Conservation (phyloP, 2,329 filamentous ascomycete species). For the Colletotrichum camelliae region DNA sequence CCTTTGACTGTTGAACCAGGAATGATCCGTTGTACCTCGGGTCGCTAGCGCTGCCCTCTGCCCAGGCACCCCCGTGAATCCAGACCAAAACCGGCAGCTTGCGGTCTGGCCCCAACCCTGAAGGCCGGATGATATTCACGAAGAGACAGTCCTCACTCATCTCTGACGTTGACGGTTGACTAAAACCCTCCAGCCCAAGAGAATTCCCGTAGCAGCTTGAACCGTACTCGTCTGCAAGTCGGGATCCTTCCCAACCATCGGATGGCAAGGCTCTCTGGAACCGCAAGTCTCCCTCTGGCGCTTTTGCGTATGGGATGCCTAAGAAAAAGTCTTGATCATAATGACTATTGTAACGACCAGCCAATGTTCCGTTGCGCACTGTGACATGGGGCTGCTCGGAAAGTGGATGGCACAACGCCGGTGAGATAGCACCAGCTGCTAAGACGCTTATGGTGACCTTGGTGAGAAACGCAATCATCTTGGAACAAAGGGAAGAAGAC, state of each 20-base stretch:
- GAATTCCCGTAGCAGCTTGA: slow-evolving; percentile 47
- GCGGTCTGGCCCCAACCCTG: not conserved
- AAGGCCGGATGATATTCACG: slow-evolving; percentile 28
- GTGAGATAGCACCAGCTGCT: not conserved
- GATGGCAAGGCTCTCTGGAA: slow-evolving; percentile 32
- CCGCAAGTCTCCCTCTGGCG: not conserved
- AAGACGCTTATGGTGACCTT: not conserved
- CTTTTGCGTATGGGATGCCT: slow-evolving; percentile 54
- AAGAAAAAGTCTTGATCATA: slow-evolving; percentile 44
- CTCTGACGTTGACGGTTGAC: not conserved
- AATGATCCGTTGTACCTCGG: slow-evolving; percentile 64
- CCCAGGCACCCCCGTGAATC: slow-evolving; percentile 43
- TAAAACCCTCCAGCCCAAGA: not conserved
- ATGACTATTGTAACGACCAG: not conserved
- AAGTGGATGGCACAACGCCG: not conserved
- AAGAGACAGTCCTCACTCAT: slow-evolving; percentile 29
- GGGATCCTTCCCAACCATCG: slow-evolving; percentile 44
- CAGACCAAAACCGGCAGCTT: slow-evolving; percentile 27
- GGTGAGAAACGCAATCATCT: not conserved
- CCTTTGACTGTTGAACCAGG: slow-evolving; percentile 53
- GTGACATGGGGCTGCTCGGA: not conserved
- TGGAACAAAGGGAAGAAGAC: not conserved
- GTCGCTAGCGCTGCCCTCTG: slow-evolving; percentile 44
- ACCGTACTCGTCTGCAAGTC: slow-evolving; percentile 47
- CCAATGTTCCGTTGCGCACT: not conserved